Conservation (phyloP, 257 asterid genomes). For the Scutellaria baicalensis region DNA sequence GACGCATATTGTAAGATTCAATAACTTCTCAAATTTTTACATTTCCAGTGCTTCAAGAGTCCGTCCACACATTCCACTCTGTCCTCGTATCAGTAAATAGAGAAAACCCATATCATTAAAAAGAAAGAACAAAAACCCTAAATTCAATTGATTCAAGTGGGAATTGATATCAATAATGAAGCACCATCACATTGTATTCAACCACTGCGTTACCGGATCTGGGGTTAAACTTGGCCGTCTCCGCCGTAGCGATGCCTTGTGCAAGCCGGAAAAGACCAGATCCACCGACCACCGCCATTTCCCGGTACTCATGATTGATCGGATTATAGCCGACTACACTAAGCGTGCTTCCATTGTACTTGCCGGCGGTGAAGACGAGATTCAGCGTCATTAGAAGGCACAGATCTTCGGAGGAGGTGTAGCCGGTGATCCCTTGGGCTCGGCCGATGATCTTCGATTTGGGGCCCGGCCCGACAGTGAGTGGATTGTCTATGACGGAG, state of each 20-base stretch:
- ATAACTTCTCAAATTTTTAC: too few relatives aligned
- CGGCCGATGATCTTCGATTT: constrained; percentile 29
- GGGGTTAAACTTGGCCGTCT: constrained; percentile 1
- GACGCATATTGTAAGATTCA: too few relatives aligned
- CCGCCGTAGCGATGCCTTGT: constrained; percentile 28
- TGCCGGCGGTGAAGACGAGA: constrained; percentile 21
- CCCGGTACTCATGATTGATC: constrained; percentile 9
- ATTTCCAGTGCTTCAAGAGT: too few relatives aligned
- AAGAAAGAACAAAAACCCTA: background rate
- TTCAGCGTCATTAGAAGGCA: constrained; percentile 19
- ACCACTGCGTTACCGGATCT: constrained; percentile 28
- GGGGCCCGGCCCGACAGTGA: constrained; percentile 21
- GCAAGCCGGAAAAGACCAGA: constrained; percentile 37
- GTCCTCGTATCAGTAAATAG: too few relatives aligned
- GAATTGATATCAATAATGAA: constrained; percentile 7
- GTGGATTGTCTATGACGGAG: constrained; percentile 18
- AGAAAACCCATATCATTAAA: background rate
- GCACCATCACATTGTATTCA: constrained; percentile 31
- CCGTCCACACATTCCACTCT: too few relatives aligned
- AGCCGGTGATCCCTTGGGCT: constrained; percentile 30
- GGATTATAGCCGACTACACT: constrained; percentile 28
- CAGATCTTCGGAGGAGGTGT: constrained; percentile 13
- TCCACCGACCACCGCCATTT: constrained; percentile 43
- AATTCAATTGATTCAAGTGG: background rate
- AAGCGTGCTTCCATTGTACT: constrained; percentile 35